Base-by-base conservation (phyloP, 305 asterid genomes). In the Vinca major region DNA sequence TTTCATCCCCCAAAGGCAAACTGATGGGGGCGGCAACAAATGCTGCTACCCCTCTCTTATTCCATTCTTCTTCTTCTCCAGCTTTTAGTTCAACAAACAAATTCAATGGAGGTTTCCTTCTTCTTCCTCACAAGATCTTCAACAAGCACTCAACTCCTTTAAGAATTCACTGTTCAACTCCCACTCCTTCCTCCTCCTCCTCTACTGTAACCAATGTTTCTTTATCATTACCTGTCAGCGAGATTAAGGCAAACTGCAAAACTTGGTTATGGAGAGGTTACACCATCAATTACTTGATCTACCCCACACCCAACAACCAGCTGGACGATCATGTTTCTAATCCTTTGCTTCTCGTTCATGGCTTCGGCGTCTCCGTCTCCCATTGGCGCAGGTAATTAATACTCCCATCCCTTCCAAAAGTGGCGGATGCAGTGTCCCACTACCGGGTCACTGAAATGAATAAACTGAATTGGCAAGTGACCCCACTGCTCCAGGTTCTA, bases 301-400 rank as follows among this genome's bases (percentile, higher is more conserved):
- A 81, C 73, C 89, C 87, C 39, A 51, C 47, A 19, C 33, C 33
- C 43, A 52, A 51, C 40, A 50, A 60, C 5, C 45, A 7, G 75
- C 56, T 33, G 16, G 71, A 71, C 62, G 62, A 62, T n/a, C 87
- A 87, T 72, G 84, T 55, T 47, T 47, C 61, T 43, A 50, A 47
- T 44, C 76, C 96, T 19, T 85, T 92, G 63, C 89, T 90, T 68
- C 82, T 92, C 5, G 87, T 92, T 67, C 98, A 92, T 74, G 98
- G 98, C 3, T 92, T 92, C 64, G 97, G 98, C 60, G 98, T 97
- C 58, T 92, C 98, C 0, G 72, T 92, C 67, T 86, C 94, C 68
- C 98, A 92, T 62, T 92, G 97, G 97, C 92, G 98, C 69, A 84
- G 95, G 96, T 89, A 74, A 44, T 13, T 36, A 26, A 26, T 26